Evolutionary conservation across 805 yeast species (phyloP).

Genomic region (Candida coquimbonensis): DNA sequence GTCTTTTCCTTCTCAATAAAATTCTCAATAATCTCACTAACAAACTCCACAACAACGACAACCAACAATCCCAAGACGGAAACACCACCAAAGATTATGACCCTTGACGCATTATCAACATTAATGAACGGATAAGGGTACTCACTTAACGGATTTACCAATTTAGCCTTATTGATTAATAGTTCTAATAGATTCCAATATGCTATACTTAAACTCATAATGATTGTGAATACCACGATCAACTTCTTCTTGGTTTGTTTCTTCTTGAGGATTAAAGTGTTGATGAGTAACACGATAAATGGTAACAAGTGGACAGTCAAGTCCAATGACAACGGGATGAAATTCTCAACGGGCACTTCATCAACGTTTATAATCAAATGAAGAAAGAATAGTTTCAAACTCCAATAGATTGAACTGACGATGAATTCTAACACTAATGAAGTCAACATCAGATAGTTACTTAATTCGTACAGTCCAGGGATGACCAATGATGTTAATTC

Average conservation of each 20-base stretch:
- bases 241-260: slow-evolving; percentile 32
- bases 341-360: slow-evolving; percentile 16
- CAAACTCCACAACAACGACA: slow-evolving; percentile 23
- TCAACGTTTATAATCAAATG: slow-evolving; percentile 37
- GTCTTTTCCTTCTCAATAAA: not conserved
- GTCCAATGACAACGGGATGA: slow-evolving; percentile 47
- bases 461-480: not conserved
- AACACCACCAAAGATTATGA: slow-evolving; percentile 42
- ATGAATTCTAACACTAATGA: slow-evolving; percentile 53
- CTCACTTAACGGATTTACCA: slow-evolving; percentile 9
- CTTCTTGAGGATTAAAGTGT: slow-evolving; percentile 48
- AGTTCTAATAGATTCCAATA: slow-evolving; percentile 51
- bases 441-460: slow-evolving; percentile 32
- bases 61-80: slow-evolving; percentile 30
- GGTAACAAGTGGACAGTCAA: slow-evolving; percentile 57
- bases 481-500: slow-evolving; percentile 31
- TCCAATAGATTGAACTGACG: slow-evolving; percentile 66
- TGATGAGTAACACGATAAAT: slow-evolving; percentile 40
- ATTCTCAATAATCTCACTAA: slow-evolving; percentile 17
- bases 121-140: slow-evolving; percentile 69
- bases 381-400: slow-evolving; percentile 46
- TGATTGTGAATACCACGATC: slow-evolving; percentile 33
- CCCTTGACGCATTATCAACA: slow-evolving; percentile 38
- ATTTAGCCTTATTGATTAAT: not conserved
- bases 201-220: slow-evolving; percentile 32